Percentiles rank a stretch among this genome's conserved stretches.
Evolutionary conservation across 371 early-diverging fungal genomes (phyloP).

Genomic region (Coelomomyces lativittatus): DNA sequence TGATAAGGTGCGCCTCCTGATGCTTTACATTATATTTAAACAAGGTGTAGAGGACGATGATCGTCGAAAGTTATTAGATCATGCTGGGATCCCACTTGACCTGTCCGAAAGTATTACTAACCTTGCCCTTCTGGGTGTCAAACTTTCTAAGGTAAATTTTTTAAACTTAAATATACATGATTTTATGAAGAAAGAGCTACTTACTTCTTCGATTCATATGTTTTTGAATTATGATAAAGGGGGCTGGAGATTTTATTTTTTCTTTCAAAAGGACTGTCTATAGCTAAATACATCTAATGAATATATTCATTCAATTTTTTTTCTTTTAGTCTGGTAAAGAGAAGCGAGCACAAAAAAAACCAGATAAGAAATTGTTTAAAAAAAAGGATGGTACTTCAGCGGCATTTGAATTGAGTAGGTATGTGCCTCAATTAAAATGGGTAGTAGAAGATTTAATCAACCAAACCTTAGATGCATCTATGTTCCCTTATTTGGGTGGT

Average conservation of each 20-base stretch:
- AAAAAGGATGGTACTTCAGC: too few species aligned
- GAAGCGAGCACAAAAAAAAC: too few species aligned
- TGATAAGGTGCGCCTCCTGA: conserved; percentile 69
- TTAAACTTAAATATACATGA: too few species aligned
- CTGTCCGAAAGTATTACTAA: conserved; percentile 63
- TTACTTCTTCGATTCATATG: too few species aligned
- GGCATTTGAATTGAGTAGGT: conserved; percentile 55
- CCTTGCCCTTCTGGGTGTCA: conserved; percentile 46
- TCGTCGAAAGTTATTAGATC: conserved; percentile 44
- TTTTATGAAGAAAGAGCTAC: too few species aligned
- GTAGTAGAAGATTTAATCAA: conserved; percentile 23
- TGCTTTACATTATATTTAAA: conserved; percentile 62
- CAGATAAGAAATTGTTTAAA: too few species aligned
- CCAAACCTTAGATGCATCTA: conserved; percentile 29
- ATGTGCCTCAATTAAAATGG: conserved; percentile 45
- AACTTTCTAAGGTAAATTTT: conserved; percentile 9
- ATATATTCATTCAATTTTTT: too few species aligned
- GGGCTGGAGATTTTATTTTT: too few species aligned
- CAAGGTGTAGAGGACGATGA: conserved; percentile 48
- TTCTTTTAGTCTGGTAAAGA: too few species aligned
- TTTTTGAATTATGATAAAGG: too few species aligned
- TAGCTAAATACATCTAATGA: too few species aligned
- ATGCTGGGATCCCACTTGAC: conserved; percentile 52
- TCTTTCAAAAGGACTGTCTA: too few species aligned
- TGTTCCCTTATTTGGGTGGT: conserved; percentile 35